Evolutionary conservation across 768 basidiomycete genomes (phyloP), one percentile per base, ranked within the genome.

Genomic region (Podaxis sp.): DNA sequence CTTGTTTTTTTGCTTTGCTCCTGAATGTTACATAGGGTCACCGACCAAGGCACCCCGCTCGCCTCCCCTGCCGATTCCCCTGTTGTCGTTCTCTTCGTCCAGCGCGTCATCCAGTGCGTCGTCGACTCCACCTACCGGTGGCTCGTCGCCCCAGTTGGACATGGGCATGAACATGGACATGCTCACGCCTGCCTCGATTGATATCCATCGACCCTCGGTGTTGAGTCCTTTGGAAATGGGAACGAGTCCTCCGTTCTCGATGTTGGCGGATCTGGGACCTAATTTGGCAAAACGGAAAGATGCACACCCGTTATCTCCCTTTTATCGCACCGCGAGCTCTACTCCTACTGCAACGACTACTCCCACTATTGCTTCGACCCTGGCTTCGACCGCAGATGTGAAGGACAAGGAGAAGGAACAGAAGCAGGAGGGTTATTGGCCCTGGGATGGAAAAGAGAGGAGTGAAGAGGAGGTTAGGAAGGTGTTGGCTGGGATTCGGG

Each of bases 211-310:
- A 22, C 51, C 61, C 2, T 6, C 39, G 57, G 64, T 65, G 54
- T 11, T 61, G 30, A 63, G 57, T 40, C 48, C 67, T 7, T 38
- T 54, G 58, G 68, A 56, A 67, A 66, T 76, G 68, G 71, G 72
- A 1, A 71, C 70, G 8, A 74, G 73, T 38, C 74, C 74, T 33
- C 75, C 76, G 55, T 74, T 76, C 55, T 72, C 73, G 51, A 68
- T 65, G 60, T 52, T 74, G 64, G 63, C 53, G 19, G 67, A 64
- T 40, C 36, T 66, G 59, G 62, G 39, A 19, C 48, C 61, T 2
- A 56, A 52, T 19, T 26, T 57, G 30, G 38, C 28, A 1, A 33
- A 55, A 15, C 26, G 40, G 19, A 48, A 54, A 13, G 55, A 54
- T 9, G 42, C 39, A 5, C 13, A 33, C 13, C 42, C 15, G n/a